Base-by-base conservation (phyloP, 371 early-diverging fungal species). In the Smittium mucronatum region DNA sequence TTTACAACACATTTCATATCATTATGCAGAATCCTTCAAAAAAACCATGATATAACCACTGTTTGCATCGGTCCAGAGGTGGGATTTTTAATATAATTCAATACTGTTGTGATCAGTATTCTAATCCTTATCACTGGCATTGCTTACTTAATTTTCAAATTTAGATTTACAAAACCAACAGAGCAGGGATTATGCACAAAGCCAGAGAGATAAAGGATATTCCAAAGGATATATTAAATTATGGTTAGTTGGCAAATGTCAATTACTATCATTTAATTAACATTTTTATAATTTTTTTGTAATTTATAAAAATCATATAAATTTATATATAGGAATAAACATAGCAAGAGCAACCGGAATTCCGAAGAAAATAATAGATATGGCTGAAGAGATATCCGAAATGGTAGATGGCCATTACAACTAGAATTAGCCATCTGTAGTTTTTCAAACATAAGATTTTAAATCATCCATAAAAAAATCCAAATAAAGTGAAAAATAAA, bases 1-100 rank as follows among this genome's bases (percentile, higher is more conserved):
- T 67, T 78, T 31, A 76, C 79, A 16, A 76, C 79, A 2, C 79
- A 78, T 64, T 78, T 76, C 34, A 75, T 78, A 28, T 75, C 73
- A 30, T 58, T 78, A 57, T 73, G 74, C 1, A 71, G 69, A 11
- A 35, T 64, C 1, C 71, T 79, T 1, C 71, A 71, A 8, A 58
- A 58, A 30, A 35, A 25, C 17, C 69, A 21, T 5, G 32, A 29
- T n/a, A 28, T 69, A 21, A 5, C 1, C 25, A 2, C 34, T 8
- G 28, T 69, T 25, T 58, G 29, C 30, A 30, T 63, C 17, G 63
- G 63, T 25, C 30, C 31, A 1, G 58, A 34, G 64, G 69, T 63
- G 35, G 26, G 34, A n/a, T 63, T 34, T 15, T 57, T 5, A 16
- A 57, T 57, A 63, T 35, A 21, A 35, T 31, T 63, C 21, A 63